phyloP scores from a whole-genome alignment of 768 basidiomycete species.

The Rhodotorula diobovata region DNA sequence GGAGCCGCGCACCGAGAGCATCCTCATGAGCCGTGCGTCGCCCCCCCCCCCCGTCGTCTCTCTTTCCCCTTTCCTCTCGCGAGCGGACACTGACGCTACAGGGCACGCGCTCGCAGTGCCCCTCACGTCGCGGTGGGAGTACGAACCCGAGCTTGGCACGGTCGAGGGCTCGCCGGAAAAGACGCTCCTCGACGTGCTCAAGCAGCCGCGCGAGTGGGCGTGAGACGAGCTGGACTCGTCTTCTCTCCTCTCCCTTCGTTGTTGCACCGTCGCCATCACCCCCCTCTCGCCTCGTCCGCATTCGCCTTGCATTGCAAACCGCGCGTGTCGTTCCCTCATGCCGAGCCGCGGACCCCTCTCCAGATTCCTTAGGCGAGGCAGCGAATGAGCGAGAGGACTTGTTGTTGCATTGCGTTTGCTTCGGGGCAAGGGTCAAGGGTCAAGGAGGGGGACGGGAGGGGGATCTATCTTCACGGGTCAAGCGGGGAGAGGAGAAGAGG shows the following conservation, averaged over 20 bases:
- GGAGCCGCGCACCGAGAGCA: conserved; percentile 81
- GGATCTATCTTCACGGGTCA: too few relatives aligned
- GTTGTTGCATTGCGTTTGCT: too few relatives aligned
- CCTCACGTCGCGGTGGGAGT: conserved; percentile 84
- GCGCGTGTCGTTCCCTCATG: too few relatives aligned
- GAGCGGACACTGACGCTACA: neutral
- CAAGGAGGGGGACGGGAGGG: too few relatives aligned
- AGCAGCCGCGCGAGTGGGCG: conserved; percentile 64
- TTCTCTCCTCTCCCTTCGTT: neutral
- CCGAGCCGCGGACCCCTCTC: too few relatives aligned
- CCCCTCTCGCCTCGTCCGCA: too few relatives aligned
- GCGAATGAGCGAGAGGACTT: too few relatives aligned
- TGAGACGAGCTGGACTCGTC: conserved; percentile 32
- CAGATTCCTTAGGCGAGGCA: too few relatives aligned
- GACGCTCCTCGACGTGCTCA: conserved; percentile 60
- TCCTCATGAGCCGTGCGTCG: conserved; percentile 64
- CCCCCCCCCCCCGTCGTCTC: neutral
- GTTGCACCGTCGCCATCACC: too few relatives aligned
- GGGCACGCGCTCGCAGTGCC: conserved; percentile 52
- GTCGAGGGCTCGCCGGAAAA: conserved; percentile 64
- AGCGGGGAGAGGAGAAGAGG: neutral
- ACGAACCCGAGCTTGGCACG: conserved; percentile 68
- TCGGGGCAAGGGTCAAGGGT: too few relatives aligned
- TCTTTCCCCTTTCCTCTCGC: neutral
- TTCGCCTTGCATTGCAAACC: too few relatives aligned